Evolutionary conservation across 1,139 yeast species (phyloP).

Genomic region (Kodamaea derodonti): DNA sequence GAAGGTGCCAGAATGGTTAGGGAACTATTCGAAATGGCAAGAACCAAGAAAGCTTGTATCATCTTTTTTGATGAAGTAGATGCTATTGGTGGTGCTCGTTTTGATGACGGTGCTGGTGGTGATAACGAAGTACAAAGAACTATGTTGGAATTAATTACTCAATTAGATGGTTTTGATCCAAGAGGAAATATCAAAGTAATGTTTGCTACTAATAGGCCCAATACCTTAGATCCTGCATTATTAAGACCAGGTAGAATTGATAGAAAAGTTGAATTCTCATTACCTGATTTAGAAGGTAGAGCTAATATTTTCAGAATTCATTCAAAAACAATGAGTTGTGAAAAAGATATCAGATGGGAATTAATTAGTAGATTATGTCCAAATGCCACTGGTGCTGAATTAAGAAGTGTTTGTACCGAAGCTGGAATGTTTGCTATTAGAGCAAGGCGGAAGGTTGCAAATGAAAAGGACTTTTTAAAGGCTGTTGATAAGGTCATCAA

Average conservation of each 20-base stretch:
- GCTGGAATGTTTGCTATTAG: constrained; percentile 97
- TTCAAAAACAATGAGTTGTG: constrained; percentile 95
- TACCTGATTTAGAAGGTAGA: constrained; percentile 96
- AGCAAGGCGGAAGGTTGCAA: constrained; percentile 96
- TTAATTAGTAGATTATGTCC: constrained; percentile 95
- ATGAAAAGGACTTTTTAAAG: constrained; percentile 93
- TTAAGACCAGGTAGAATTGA: constrained; percentile 98
- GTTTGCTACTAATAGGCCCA: constrained; percentile 98
- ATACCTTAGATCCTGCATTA: constrained; percentile 95
- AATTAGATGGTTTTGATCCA: constrained; percentile 96
- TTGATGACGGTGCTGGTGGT: constrained; percentile 99
- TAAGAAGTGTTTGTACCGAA: constrained; percentile 34
- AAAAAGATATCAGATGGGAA: constrained; percentile 97
- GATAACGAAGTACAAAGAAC: constrained; percentile 99
- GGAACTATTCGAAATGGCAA: constrained; percentile 96
- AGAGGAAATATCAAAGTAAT: constrained; percentile 97
- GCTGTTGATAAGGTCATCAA: constrained; percentile 98
- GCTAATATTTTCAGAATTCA: constrained; percentile 97
- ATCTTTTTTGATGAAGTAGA: constrained; percentile 96
- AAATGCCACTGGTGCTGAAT: constrained; percentile 97
- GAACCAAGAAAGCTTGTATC: constrained; percentile 95
- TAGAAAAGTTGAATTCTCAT: constrained; percentile 92
- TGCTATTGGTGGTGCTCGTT: constrained; percentile 98
- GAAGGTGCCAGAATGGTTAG: constrained; percentile 99
- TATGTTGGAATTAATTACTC: constrained; percentile 96